phyloP scores from a whole-genome alignment of 768 basidiomycete genomes.

The Leucosporidium creatinivorum region DNA sequence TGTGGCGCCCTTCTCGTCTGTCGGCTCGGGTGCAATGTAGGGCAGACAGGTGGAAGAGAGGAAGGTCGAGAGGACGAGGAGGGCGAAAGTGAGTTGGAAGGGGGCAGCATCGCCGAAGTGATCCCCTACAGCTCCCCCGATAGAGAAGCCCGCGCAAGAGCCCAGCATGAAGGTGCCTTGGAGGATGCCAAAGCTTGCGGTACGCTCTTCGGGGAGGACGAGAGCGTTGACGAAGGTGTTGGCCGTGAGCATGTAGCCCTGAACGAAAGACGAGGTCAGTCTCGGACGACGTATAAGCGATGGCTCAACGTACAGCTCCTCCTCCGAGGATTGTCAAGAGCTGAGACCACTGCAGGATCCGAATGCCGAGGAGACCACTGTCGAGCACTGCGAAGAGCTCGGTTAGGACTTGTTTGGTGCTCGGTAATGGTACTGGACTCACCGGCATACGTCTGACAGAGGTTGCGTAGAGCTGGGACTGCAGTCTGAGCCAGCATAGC shows the following conservation, averaged over 20 bases:
- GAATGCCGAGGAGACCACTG: conserved; percentile 34
- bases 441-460: conserved; percentile 37
- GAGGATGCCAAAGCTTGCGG: conserved; percentile 39
- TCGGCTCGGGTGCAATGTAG: conserved; percentile 36
- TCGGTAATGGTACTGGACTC: not conserved
- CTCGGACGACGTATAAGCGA: fast-evolving
- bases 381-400: conserved; percentile 3
- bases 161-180: conserved; percentile 38
- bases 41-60: conserved; percentile 38
- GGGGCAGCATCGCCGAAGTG: conserved; percentile 36
- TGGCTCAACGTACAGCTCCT: conserved; percentile 36
- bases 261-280: not conserved
- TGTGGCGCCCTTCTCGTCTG: conserved; percentile 5
- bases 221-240: conserved; percentile 38
- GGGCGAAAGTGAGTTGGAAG: conserved; percentile 37
- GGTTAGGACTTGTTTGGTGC: no score
- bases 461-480: conserved; percentile 38
- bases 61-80: conserved; percentile 32
- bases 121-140: conserved; percentile 33
- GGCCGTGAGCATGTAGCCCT: conserved; percentile 34
- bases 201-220: conserved; percentile 37
- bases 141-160: conserved; percentile 30
- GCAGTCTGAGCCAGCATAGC: conserved; percentile 40
- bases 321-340: conserved; percentile 40
- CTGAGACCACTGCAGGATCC: conserved; percentile 39